phyloP scores from a whole-genome alignment of 2,329 filamentous ascomycete genomes.

The Fusarium tricinctum region DNA sequence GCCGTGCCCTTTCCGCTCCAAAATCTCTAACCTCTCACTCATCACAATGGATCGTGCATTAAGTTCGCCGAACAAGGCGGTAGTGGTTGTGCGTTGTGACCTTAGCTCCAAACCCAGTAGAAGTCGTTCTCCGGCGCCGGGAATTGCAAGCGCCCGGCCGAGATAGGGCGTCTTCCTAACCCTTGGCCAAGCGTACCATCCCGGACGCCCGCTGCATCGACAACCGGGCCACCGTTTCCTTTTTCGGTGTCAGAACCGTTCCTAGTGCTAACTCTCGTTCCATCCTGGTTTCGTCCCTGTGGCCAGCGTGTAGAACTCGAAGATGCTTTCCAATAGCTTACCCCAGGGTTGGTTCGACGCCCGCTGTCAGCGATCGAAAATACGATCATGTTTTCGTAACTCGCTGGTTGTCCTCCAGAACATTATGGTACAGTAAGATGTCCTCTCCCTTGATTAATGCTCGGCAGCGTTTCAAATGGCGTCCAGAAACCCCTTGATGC shows the following conservation, averaged over 20 bases:
- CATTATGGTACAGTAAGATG: neutral
- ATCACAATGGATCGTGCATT: constrained; percentile 22
- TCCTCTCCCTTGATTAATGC: constrained; percentile 15
- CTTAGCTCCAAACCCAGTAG: constrained; percentile 18
- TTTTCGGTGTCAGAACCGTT: constrained; percentile 46
- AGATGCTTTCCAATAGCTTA: constrained; percentile 39
- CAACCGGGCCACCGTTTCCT: constrained; percentile 46
- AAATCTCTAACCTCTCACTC: constrained; percentile 15
- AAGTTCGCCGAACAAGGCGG: constrained; percentile 38
- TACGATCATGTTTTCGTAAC: constrained; percentile 5
- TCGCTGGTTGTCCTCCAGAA: neutral
- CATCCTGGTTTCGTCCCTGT: constrained; percentile 44
- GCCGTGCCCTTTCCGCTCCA: constrained; percentile 27
- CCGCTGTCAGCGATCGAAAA: constrained; percentile 44
- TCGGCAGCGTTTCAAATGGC: constrained; percentile 21
- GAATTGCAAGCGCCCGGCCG: constrained; percentile 38
- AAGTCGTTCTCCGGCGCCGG: constrained; percentile 38
- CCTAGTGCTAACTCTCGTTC: constrained; percentile 38
- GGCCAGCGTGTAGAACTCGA: constrained; percentile 36
- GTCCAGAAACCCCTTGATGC: constrained; percentile 3
- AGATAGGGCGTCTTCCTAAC: constrained; percentile 42
- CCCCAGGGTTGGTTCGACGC: constrained; percentile 36
- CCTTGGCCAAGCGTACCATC: constrained; percentile 41
- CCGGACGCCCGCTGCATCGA: constrained; percentile 44
- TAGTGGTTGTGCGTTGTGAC: constrained; percentile 33